Evolutionary conservation across 2,329 filamentous ascomycete species (phyloP).

Genomic region (Magnaporthiopsis rhizophila): DNA sequence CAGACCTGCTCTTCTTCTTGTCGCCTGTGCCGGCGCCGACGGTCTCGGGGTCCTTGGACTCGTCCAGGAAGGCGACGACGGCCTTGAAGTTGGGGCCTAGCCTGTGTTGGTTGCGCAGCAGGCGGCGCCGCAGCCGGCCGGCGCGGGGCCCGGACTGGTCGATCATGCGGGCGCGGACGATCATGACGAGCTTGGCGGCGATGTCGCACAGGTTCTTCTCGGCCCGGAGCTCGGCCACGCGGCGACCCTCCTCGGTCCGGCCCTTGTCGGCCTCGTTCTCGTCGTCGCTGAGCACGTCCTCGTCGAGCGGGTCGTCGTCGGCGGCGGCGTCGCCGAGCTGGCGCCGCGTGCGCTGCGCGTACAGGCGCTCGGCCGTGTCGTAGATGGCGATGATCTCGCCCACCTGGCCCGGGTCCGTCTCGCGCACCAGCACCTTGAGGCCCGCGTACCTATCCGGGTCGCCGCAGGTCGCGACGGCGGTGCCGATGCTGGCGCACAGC

Average conservation of each 20-base stretch:
- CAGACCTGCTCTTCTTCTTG: conserved; percentile 33
- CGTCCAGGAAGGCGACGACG: conserved; percentile 72
- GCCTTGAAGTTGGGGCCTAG: conserved; percentile 83
- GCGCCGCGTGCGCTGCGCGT: conserved; percentile 61
- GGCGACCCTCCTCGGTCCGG: conserved; percentile 48
- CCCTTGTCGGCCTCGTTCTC: conserved; percentile 48
- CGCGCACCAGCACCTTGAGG: conserved; percentile 56
- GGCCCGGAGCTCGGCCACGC: conserved; percentile 61
- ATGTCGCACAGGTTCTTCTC: conserved; percentile 84
- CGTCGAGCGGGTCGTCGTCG: conserved; percentile 65
- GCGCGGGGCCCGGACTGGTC: conserved; percentile 53
- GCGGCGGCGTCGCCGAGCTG: conserved; percentile 57
- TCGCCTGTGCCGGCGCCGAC: conserved; percentile 21
- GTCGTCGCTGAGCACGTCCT: conserved; percentile 49
- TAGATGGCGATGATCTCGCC: conserved; percentile 71
- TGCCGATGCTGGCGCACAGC: conserved; percentile 64
- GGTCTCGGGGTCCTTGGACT: conserved; percentile 46
- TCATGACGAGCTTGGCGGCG: conserved; percentile 75
- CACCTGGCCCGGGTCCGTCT: conserved; percentile 55
- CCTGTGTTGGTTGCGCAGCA: conserved; percentile 71
- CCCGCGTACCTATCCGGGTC: conserved; percentile 36
- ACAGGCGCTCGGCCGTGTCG: conserved; percentile 65
- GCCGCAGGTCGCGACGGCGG: conserved; percentile 25
- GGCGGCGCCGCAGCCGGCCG: conserved; percentile 58
- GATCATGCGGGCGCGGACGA: conserved; percentile 66